These are phyloP conservation scores for Capsella rubella DNA, from an alignment of 441 rosid species.

Conservation along the genomic window DNA sequence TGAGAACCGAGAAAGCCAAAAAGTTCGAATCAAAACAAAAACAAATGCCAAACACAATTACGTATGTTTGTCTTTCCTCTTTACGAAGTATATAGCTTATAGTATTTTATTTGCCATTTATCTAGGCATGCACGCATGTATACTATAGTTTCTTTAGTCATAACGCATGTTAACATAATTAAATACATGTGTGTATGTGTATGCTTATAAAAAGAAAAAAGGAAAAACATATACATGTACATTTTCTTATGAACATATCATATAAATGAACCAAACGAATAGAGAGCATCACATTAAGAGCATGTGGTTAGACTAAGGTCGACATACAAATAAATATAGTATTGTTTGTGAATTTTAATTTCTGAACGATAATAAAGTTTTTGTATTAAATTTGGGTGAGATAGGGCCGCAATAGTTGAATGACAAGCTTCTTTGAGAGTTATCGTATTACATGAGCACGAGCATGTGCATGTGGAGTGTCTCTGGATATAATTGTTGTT, in stretches of 20 bases:
- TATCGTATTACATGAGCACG: slow-evolving; percentile 19
- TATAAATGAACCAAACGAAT: slow-evolving; percentile 39
- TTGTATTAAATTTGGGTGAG: slow-evolving; percentile 28
- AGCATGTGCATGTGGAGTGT: slow-evolving; percentile 40
- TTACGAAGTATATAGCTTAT: background rate
- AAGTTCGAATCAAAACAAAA: background rate
- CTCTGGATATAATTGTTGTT: slow-evolving; percentile 27
- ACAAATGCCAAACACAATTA: background rate
- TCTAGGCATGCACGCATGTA: slow-evolving; percentile 29
- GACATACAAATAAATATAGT: slow-evolving; percentile 31
- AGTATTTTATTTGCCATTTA: slow-evolving; percentile 27
- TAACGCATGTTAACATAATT: background rate
- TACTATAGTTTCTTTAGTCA: background rate
- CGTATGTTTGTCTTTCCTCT: background rate
- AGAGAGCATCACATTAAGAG: slow-evolving; percentile 33
- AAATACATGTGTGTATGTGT: too few species aligned
- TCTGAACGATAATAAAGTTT: slow-evolving; percentile 31
- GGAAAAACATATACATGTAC: background rate
- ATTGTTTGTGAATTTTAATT: background rate
- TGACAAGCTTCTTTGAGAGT: slow-evolving; percentile 23
- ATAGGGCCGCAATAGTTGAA: slow-evolving; percentile 45
- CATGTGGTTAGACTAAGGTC: slow-evolving; percentile 34
- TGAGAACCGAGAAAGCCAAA: background rate
- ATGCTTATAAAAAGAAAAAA: background rate
- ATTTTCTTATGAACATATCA: slow-evolving; percentile 12